Conservation (phyloP, 1,284 basidiomycete species). For the Golubevia pallescens region DNA sequence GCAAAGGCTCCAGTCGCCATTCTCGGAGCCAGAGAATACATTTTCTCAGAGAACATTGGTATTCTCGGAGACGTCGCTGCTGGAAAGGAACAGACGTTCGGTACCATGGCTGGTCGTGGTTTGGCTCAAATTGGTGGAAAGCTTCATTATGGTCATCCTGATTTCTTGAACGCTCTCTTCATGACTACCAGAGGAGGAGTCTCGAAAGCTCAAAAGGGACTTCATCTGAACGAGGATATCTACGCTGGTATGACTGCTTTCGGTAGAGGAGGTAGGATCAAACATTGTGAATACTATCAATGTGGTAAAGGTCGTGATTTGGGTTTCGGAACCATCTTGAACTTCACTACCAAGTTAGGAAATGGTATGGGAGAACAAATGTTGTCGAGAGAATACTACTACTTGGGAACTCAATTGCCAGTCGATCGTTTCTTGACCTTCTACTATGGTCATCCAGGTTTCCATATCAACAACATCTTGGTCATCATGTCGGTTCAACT, state of each 20-base stretch:
- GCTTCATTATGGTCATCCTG: conserved; percentile 97
- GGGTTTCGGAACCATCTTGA: conserved; percentile 97
- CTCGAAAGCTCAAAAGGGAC: conserved; percentile 97
- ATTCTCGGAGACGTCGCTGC: conserved; percentile 97
- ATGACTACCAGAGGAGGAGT: conserved; percentile 98
- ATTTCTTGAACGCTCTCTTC: conserved; percentile 97
- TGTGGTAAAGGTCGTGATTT: conserved; percentile 97
- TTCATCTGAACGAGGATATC: conserved; percentile 99
- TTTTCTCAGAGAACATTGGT: conserved; percentile 99
- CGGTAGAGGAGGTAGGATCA: conserved; percentile 94
- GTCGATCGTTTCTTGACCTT: conserved; percentile 98
- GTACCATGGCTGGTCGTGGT: conserved; percentile 90
- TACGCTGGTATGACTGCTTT: conserved; percentile 99
- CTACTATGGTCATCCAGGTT: conserved; percentile 99
- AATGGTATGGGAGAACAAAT: conserved; percentile 99
- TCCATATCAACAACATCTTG: conserved; percentile 99
- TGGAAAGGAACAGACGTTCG: conserved; percentile 99
- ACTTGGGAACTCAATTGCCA: conserved; percentile 96
- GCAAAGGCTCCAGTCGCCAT: conserved; percentile 90
- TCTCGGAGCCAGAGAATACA: conserved; percentile 97
- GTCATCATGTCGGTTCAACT: conserved; percentile 63
- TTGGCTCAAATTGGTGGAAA: conserved; percentile 98
- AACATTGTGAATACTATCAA: conserved; percentile 96
- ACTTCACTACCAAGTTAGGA: conserved; percentile 99
- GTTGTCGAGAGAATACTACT: conserved; percentile 98